Base-by-base conservation (phyloP, 108 stramenopile genomes). In the Parietichytrium sp. region DNA sequence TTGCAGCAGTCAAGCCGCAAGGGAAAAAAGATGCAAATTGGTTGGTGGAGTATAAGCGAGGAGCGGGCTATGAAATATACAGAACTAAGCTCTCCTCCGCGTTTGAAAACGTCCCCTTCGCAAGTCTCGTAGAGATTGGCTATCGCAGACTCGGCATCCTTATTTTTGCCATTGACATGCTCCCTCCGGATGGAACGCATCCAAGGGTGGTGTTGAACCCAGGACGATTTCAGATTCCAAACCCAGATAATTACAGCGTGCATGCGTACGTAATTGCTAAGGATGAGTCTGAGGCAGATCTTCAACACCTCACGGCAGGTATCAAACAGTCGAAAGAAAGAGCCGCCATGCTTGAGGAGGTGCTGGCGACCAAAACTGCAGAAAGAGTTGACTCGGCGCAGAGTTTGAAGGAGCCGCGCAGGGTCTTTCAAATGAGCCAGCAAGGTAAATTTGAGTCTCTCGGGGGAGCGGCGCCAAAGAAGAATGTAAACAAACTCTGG, bases 211-310 rank as follows among this genome's bases (percentile, higher is more conserved):
- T 49, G 38, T 42, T 80, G n/a, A 53, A 36, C 36, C 80, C 80
- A 8, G 31, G 50, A 4, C 16, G 38, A 7, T 77, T 77, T 7
- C 48, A 15, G 51, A 82, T 79, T 48, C 82, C 82, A 0, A 33
- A 29, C 8, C 23, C 20, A 8, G 42, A 48, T 1, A n/a, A n/a
- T 13, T 38, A 33, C 61, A 10, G 10, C n/a, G 61, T 78, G 20
- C 78, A 82, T 25, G 82, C 49, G 4, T 82, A 33, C 1, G 55
- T 72, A 10, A 77, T 82, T 33, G 82, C 82, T 2, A 36, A 78
- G 52, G 78, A 82, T 49, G 33, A 54, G 20, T 23, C 20, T 20
- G 47, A 42, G n/a, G 53, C 80, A n/a, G 23, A 33, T 4, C 51
- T 81, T 0, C 50, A 18, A 50, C 49, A n/a, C n/a, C n/a, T n/a